phyloP scores from a whole-genome alignment of 2,329 filamentous ascomycete species.

The Botrytis tulipae region DNA sequence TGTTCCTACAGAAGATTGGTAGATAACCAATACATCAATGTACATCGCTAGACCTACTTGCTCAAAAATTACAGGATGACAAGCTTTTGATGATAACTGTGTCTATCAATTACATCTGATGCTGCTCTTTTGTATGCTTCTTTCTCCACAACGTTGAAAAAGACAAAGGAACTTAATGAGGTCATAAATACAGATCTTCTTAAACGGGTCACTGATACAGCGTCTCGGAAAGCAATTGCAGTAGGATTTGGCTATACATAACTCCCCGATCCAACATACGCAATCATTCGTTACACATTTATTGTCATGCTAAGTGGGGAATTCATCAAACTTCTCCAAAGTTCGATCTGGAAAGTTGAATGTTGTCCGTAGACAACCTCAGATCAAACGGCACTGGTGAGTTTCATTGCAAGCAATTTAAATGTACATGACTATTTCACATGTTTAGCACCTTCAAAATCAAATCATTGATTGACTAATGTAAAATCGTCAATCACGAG shows the following conservation, averaged over 20 bases:
- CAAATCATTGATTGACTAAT: background rate
- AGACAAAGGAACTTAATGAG: background rate
- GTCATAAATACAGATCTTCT: background rate
- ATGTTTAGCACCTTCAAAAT: no score
- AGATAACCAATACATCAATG: background rate
- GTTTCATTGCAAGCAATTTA: accelerated
- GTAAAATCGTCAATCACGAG: accelerated
- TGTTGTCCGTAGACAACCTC: background rate
- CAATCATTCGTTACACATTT: background rate
- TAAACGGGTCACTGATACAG: background rate
- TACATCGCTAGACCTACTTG: background rate
- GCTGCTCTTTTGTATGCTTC: background rate
- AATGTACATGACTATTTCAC: no score
- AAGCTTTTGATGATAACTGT: background rate
- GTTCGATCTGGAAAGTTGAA: background rate
- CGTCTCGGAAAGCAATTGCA: background rate
- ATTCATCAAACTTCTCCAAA: accelerated
- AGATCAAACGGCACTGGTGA: background rate
- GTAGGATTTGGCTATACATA: background rate
- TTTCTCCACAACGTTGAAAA: background rate
- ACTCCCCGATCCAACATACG: background rate
- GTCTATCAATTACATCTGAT: background rate
- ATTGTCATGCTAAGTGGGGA: background rate
- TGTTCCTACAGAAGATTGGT: background rate
- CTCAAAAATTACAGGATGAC: background rate